Evolutionary conservation across 768 basidiomycete genomes (phyloP), one percentile per base, ranked within the genome.

Genomic region (Lactarius hatsudake): DNA sequence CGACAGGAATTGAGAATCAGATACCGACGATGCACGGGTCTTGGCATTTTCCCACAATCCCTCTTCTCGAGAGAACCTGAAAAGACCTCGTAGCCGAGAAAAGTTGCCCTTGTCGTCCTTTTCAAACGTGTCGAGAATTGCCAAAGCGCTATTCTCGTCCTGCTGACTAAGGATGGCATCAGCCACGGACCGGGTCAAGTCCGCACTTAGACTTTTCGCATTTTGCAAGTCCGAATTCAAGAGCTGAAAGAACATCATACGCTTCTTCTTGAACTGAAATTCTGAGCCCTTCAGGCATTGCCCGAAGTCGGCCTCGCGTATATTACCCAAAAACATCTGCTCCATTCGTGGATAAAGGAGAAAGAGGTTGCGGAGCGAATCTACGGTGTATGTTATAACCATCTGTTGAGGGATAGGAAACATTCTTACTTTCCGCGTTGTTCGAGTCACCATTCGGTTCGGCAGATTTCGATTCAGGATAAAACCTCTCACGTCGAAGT

Each of bases 1-100:
- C 2, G 53, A 48, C 2, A 71, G 53, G 42, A 71, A 71, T 1
- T 13, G 38, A 5, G 20, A 13, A 40, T 71, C 64, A 5, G 51
- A 23, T 18, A 64, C 54, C 4, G 12, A 12, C 9, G 0, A 8
- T 0, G 56, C 63, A 30, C 18, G 34, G 34, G 32, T 36, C 42
- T 53, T 17, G 51, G 51, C 51, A 5, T 23, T 53, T 26, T 53
- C 26, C 38, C 59, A 55, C n/a, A 63, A 32, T 2, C 65, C 64
- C 30, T 32, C 42, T 34, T 62, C 30, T 5, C n/a, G n/a, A n/a
- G 26, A 32, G 13, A 30, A 18, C 34, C 9, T 26, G 13, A 53
- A 53, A 26, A 53, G 51, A 15, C 15, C 15, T 26, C 13, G 51
- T 13, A 53, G 51, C 51, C 15, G 26, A 26, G 51, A 53, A 26